A percentile compares a stretch with the other conserved stretches of the same genome.
phyloP scores from a whole-genome alignment of 2,329 filamentous ascomycete species.

The Zymoseptoria tritici region DNA sequence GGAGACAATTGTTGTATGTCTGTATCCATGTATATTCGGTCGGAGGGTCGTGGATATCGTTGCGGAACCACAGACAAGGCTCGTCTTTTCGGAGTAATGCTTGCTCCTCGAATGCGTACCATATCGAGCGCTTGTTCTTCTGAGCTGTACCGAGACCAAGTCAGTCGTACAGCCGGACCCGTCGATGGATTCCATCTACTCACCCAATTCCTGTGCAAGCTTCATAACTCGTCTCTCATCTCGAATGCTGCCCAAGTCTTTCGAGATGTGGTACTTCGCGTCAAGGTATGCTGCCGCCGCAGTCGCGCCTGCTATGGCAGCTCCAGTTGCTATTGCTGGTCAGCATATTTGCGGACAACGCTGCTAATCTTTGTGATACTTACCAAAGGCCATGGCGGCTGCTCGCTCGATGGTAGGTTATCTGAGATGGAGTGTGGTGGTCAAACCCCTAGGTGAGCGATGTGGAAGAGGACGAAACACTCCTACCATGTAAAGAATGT shows the following conservation, averaged over 20 bases:
- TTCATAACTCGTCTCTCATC: constrained; percentile 7
- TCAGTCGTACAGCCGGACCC: constrained; percentile 1
- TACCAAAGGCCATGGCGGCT: background rate
- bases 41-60: constrained; percentile 33
- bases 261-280: constrained; percentile 58
- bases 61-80: constrained; percentile 61
- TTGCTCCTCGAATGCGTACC: constrained; percentile 52
- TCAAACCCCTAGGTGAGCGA: background rate
- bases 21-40: constrained; percentile 50
- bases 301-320: constrained; percentile 43
- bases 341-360: background rate
- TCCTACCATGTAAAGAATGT: background rate
- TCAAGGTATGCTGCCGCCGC: constrained; percentile 72
- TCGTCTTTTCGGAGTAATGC: constrained; percentile 36
- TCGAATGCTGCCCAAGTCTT: constrained; percentile 50
- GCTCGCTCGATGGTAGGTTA: background rate
- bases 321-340: constrained; percentile 5
- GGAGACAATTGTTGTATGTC: constrained; percentile 48
- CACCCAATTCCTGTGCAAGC: constrained; percentile 5
- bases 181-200: background rate
- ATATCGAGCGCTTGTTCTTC: constrained; percentile 51
- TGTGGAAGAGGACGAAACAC: background rate
- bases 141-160: constrained; percentile 33
- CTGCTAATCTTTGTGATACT: background rate
- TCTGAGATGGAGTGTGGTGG: background rate